phyloP scores from a whole-genome alignment of 1,139 yeast species.

The Kluyveromyces marxianus region DNA sequence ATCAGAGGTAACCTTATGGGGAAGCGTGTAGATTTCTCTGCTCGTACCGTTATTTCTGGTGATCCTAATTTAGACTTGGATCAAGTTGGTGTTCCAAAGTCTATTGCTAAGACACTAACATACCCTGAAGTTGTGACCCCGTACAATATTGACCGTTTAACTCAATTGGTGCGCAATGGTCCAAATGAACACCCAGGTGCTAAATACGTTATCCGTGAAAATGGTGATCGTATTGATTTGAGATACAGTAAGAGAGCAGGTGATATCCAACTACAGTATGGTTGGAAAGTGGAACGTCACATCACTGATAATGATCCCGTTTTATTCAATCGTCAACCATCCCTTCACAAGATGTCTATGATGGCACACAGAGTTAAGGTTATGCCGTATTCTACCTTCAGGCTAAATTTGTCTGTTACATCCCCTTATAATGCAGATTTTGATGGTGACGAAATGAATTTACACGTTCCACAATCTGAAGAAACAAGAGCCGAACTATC shows the following conservation, averaged over 20 bases:
- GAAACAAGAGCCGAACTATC: conserved; percentile 96
- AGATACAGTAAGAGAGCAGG: conserved; percentile 98
- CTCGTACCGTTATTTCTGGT: conserved; percentile 98
- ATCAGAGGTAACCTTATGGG: conserved; percentile 98
- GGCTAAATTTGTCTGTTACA: conserved; percentile 92
- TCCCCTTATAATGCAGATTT: conserved; percentile 99
- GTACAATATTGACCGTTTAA: conserved; percentile 85
- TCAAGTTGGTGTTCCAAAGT: conserved; percentile 97
- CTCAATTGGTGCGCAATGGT: conserved; percentile 92
- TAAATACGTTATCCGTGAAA: conserved; percentile 93
- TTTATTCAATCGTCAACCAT: conserved; percentile 97
- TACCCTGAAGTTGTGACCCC: conserved; percentile 98
- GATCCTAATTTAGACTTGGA: conserved; percentile 96
- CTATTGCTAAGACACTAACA: conserved; percentile 89
- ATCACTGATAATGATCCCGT: conserved; percentile 97
- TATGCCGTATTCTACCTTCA: conserved; percentile 97
- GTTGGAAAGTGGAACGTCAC: conserved; percentile 99
- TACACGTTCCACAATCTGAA: conserved; percentile 98
- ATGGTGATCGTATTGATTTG: conserved; percentile 96
- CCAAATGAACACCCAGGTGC: conserved; percentile 99
- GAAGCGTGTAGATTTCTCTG: conserved; percentile 98
- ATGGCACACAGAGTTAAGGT: conserved; percentile 99
- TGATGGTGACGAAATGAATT: conserved; percentile 99
- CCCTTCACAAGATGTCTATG: conserved; percentile 99
- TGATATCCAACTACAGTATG: conserved; percentile 93